Percentiles rank a stretch among this genome's conserved stretches.
phyloP scores from a whole-genome alignment of 2,329 filamentous ascomycete species.

The Paecilomyces fulvus region DNA sequence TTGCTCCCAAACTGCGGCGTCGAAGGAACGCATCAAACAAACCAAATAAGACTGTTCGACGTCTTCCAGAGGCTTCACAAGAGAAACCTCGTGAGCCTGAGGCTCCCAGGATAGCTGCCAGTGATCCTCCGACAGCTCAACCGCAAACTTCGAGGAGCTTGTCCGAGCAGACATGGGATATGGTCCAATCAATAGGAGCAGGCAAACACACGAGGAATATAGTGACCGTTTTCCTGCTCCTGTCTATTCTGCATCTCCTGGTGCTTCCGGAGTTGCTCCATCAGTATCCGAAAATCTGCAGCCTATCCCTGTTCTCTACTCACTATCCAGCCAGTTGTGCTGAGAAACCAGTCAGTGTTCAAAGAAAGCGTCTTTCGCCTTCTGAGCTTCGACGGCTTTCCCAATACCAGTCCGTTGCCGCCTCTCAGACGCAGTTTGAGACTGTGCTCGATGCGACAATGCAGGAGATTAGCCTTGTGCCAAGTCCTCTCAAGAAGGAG shows the following conservation, averaged over 20 bases:
- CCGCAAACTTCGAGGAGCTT: background rate
- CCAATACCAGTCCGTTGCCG: constrained; percentile 11
- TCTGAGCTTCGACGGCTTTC: background rate
- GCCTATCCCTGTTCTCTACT: constrained; percentile 13
- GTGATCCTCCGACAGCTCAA: background rate
- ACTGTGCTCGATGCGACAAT: constrained; percentile 21
- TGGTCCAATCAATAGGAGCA: background rate
- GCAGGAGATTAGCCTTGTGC: constrained; percentile 11
- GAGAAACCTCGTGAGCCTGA: background rate
- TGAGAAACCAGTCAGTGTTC: constrained; percentile 1
- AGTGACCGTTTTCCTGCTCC: background rate
- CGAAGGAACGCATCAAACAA: constrained; percentile 7
- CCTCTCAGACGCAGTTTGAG: constrained; percentile 18
- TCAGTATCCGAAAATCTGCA: constrained; percentile 22
- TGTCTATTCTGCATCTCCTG: constrained; percentile 23
- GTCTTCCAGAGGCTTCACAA: constrained; percentile 2
- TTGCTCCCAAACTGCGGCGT: constrained; percentile 18
- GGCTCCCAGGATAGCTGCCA: background rate
- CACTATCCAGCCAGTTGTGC: constrained; percentile 23
- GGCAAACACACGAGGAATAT: background rate
- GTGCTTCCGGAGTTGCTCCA: constrained; percentile 27
- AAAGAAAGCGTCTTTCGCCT: background rate
- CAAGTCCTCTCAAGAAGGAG: constrained; percentile 19
- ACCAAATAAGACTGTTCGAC: constrained; percentile 12
- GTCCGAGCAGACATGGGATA: constrained; percentile 1